Evolutionary conservation across 768 basidiomycete genomes (phyloP).

Genomic region (Boletus insuetus): DNA sequence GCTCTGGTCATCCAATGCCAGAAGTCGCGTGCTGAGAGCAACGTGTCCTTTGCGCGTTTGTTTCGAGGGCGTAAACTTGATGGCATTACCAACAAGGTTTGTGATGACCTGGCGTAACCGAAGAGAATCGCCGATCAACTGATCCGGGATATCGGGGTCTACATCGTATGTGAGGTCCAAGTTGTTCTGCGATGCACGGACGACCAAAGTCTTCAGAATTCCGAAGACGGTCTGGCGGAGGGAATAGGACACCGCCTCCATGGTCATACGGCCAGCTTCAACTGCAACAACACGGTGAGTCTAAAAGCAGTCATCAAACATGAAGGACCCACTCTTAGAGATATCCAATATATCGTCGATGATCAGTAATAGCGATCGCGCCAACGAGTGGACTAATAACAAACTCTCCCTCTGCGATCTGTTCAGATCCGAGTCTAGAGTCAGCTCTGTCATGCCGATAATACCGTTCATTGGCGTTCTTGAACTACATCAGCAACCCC

Average conservation of each 20-base stretch:
- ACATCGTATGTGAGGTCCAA: constrained; percentile 96
- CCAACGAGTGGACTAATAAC: constrained; percentile 91
- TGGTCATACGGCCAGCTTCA: constrained; percentile 99
- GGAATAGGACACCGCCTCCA: constrained; percentile 98
- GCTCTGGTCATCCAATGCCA: constrained; percentile 75
- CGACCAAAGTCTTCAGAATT: constrained; percentile 96
- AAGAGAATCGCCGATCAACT: constrained; percentile 94
- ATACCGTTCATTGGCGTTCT: constrained; percentile 99
- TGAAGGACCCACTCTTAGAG: constrained; percentile 83
- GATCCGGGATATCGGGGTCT: constrained; percentile 93
- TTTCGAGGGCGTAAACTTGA: constrained; percentile 92
- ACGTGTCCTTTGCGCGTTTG: constrained; percentile 82
- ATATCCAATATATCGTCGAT: constrained; percentile 99
- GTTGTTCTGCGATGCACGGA: constrained; percentile 95
- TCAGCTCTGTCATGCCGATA: constrained; percentile 99
- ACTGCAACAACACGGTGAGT: constrained; percentile 46
- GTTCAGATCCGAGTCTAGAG: constrained; percentile 93
- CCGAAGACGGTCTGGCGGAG: constrained; percentile 96
- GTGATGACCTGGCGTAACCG: constrained; percentile 94
- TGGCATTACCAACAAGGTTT: constrained; percentile 92
- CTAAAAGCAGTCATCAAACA: background rate
- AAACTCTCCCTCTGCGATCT: constrained; percentile 93
- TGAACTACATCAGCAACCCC: constrained; percentile 10
- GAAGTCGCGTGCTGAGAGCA: constrained; percentile 78
- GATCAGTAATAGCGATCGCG: constrained; percentile 88